Evolutionary conservation across 139 green algal species (phyloP).

Genomic region (Micractinium sp.): DNA sequence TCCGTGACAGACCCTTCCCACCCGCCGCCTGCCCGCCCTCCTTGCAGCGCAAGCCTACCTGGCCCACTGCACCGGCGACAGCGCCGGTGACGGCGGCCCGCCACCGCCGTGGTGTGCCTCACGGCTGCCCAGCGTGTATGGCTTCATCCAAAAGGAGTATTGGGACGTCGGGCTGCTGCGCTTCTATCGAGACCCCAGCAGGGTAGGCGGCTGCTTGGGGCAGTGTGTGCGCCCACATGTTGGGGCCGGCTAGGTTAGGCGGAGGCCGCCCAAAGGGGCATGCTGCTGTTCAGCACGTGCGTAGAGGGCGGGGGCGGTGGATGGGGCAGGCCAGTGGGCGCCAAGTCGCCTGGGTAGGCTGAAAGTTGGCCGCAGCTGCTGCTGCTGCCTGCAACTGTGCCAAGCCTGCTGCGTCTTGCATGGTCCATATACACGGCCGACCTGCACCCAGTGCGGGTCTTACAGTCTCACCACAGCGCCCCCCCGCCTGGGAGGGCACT

Average conservation of each 20-base stretch:
- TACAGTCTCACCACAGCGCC: not conserved
- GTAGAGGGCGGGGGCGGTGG: too few relatives aligned
- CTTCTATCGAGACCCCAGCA: conserved; percentile 69
- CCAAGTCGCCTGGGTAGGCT: too few relatives aligned
- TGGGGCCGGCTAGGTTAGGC: too few relatives aligned
- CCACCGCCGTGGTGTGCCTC: conserved; percentile 70
- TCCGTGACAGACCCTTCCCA: not conserved
- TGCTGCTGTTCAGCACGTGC: too few relatives aligned
- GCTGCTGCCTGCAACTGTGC: too few relatives aligned
- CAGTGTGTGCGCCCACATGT: not conserved
- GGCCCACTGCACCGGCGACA: not conserved
- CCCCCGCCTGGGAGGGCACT: not conserved
- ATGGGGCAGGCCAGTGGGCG: too few relatives aligned
- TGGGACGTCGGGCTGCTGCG: conserved; percentile 84
- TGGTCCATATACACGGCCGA: too few relatives aligned
- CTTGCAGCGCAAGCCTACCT: conserved; percentile 8
- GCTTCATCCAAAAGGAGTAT: conserved; percentile 85
- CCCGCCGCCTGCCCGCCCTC: not conserved
- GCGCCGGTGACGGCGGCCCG: not conserved
- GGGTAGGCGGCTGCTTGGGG: conserved; percentile 50
- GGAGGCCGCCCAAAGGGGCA: too few relatives aligned
- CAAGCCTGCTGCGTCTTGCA: too few relatives aligned
- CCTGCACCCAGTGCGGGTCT: too few relatives aligned
- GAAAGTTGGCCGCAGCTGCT: too few relatives aligned
- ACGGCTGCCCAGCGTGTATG: conserved; percentile 74